Base-by-base conservation (phyloP, 257 asterid genomes). In the Phtheirospermum japonicum region DNA sequence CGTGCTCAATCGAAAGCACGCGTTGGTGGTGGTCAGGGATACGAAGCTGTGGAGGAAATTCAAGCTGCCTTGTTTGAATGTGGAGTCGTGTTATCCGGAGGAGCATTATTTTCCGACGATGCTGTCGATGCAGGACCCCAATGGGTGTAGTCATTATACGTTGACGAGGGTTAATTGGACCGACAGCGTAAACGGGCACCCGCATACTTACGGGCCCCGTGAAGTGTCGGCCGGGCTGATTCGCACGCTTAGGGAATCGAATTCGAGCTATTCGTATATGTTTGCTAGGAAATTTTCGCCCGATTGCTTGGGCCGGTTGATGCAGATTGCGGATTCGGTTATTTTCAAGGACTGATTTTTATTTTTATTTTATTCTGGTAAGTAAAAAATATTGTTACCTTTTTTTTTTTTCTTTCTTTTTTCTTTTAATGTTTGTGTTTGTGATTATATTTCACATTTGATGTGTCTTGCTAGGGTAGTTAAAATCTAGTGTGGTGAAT, bases 91-190 rank as follows among this genome's bases (percentile, higher is more conserved):
- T 70, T 87, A 87, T 52, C 95, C 97, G 0, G 97, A 90, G 69
- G 97, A 90, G 74, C 97, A 90, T 61, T 90, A 90, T 80, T 87
- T 90, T 60, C 97, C 97, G 10, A 90, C 97, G 0, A 74, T 90
- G 57, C 33, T 90, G 49, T 79, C 96, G 20, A 90, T 85, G 96
- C 76, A 61, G 78, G 95, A 90, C 79, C 82, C 82, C 4, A 72
- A 79, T 11, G 87, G 86, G 2, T 85, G 94, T 52, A 71, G 85
- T 17, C 67, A 66, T 1, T 84, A 65, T 57, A 85, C 98, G 42
- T 64, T 90, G 59, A 90, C 97, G 13, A 71, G 85, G 66, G 96
- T 90, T 40, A 87, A 90, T 77, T 90, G 97, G 97, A 90, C 95
- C 0, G 93, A 77, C 31, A 74, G 79, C 20, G 82, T 83, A 10